Evolutionary conservation across 1,139 yeast species (phyloP).

Genomic region (Pichia norvegensis): DNA sequence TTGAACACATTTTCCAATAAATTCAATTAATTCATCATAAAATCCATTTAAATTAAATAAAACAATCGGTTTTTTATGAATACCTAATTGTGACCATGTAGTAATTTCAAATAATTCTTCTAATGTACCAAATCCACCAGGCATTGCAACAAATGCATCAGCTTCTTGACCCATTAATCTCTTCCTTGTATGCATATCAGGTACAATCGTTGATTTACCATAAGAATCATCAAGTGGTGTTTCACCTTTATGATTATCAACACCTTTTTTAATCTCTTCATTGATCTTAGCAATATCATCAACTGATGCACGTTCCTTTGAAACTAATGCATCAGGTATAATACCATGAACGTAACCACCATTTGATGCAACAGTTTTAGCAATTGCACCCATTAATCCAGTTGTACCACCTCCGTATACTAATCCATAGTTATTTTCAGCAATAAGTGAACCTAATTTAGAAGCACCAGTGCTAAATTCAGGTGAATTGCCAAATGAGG

Average conservation of each 20-base stretch:
- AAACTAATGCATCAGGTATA: slow-evolving; percentile 74
- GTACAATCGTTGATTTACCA: slow-evolving; percentile 74
- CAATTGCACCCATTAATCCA: slow-evolving; percentile 81
- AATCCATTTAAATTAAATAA: slow-evolving; percentile 74
- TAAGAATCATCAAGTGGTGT: slow-evolving; percentile 57
- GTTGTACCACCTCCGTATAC: slow-evolving; percentile 92
- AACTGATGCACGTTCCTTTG: slow-evolving; percentile 55
- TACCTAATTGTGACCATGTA: slow-evolving; percentile 86
- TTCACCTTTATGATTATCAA: slow-evolving; percentile 47
- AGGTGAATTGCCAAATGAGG: slow-evolving; percentile 59
- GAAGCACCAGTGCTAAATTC: slow-evolving; percentile 47
- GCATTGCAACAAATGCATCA: slow-evolving; percentile 82
- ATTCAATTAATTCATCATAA: slow-evolving; percentile 60
- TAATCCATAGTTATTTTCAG: slow-evolving; percentile 58
- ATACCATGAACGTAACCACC: slow-evolving; percentile 81
- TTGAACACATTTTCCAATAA: slow-evolving; percentile 47
- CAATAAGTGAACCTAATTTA: slow-evolving; percentile 52
- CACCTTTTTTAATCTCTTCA: slow-evolving; percentile 37
- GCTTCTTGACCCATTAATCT: slow-evolving; percentile 80
- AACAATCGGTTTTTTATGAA: slow-evolving; percentile 75
- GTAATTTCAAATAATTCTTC: slow-evolving; percentile 87
- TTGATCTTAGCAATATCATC: slow-evolving; percentile 40
- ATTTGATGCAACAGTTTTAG: slow-evolving; percentile 56
- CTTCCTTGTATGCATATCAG: slow-evolving; percentile 88
- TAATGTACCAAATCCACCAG: slow-evolving; percentile 88